A percentile compares a stretch with the other conserved stretches of the same genome.
These are phyloP conservation scores for Pachyrhizus erosus DNA, from an alignment of 306 rosid genomes.

Conservation along the genomic window DNA sequence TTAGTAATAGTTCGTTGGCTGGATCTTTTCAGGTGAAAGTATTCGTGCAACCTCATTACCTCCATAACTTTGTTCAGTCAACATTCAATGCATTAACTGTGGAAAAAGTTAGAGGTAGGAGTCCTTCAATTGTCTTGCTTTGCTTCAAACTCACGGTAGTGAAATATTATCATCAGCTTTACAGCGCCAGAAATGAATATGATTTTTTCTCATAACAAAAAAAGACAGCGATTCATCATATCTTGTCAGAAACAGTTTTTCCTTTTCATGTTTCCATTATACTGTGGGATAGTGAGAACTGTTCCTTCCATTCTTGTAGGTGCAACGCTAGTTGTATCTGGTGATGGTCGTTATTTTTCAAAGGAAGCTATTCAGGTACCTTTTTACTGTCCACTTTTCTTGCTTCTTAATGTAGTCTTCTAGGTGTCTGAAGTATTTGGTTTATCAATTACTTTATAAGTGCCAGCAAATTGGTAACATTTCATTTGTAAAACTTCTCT, in stretches of 20 bases:
- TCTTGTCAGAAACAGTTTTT: slow-evolving; percentile 4
- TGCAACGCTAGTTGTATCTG: slow-evolving; percentile 93
- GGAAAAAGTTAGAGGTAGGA: slow-evolving; percentile 84
- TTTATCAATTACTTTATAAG: neutral
- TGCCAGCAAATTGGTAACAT: slow-evolving; percentile 1
- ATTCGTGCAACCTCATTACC: slow-evolving; percentile 83
- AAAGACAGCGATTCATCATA: neutral
- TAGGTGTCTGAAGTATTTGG: slow-evolving; percentile 22
- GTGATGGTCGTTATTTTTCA: slow-evolving; percentile 97
- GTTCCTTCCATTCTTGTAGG: slow-evolving; percentile 58
- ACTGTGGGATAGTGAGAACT: slow-evolving; percentile 15
- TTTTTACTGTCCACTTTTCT: neutral
- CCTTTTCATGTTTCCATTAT: neutral
- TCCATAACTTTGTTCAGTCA: slow-evolving; percentile 93
- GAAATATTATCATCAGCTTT: neutral
- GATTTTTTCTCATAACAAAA: neutral
- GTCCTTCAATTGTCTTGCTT: slow-evolving; percentile 10
- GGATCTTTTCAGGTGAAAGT: slow-evolving; percentile 85
- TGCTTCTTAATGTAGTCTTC: slow-evolving; percentile 11
- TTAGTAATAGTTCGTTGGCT: slow-evolving; percentile 37
- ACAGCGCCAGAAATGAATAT: neutral
- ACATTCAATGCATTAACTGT: slow-evolving; percentile 80
- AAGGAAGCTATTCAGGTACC: slow-evolving; percentile 94
- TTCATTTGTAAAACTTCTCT: slow-evolving; percentile 8
- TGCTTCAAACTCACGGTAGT: slow-evolving; percentile 22